Evolutionary conservation across 1,139 yeast species (phyloP).

Genomic region (Saccharomyces uvarum): DNA sequence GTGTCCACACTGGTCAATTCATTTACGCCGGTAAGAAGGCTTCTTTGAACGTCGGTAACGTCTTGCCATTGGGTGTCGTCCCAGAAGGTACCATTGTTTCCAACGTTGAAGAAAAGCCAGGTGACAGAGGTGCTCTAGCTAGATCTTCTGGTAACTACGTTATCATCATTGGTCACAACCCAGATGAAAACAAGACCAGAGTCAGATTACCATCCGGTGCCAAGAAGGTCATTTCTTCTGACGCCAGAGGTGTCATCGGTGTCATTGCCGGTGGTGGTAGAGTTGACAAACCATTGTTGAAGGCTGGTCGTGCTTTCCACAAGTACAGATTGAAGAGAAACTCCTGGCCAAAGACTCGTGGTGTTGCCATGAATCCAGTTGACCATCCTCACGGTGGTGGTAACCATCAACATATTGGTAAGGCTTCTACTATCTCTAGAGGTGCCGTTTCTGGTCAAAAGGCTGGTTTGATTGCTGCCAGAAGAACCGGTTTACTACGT

Average conservation of each 20-base stretch:
- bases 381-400: constrained; percentile 99
- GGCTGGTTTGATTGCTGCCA: constrained; percentile 99
- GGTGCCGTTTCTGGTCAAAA: constrained; percentile 99
- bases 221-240: constrained; percentile 89
- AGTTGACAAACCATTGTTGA: constrained; percentile 97
- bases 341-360: constrained; percentile 99
- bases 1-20: constrained; percentile 99
- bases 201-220: constrained; percentile 98
- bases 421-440: constrained; percentile 99
- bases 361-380: constrained; percentile 99
- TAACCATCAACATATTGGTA: constrained; percentile 99
- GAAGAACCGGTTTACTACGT: constrained; percentile 99
- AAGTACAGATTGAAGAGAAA: constrained; percentile 97
- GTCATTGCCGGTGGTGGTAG: constrained; percentile 99
- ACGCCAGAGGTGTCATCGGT: constrained; percentile 99
- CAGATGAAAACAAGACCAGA: constrained; percentile 98
- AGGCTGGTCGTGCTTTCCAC: constrained; percentile 99
- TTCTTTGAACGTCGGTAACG: constrained; percentile 93
- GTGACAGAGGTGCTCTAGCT: constrained; percentile 99
- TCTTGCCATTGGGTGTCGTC: constrained; percentile 90
- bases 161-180: constrained; percentile 98
- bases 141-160: constrained; percentile 99
- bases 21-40: constrained; percentile 99
- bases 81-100: constrained; percentile 99
- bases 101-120: constrained; percentile 97